Percentiles rank a stretch among this genome's conserved stretches.
These are phyloP conservation scores for Stagonosporopsis vannaccii DNA, from an alignment of 2,329 filamentous ascomycete genomes.

Conservation along the genomic window DNA sequence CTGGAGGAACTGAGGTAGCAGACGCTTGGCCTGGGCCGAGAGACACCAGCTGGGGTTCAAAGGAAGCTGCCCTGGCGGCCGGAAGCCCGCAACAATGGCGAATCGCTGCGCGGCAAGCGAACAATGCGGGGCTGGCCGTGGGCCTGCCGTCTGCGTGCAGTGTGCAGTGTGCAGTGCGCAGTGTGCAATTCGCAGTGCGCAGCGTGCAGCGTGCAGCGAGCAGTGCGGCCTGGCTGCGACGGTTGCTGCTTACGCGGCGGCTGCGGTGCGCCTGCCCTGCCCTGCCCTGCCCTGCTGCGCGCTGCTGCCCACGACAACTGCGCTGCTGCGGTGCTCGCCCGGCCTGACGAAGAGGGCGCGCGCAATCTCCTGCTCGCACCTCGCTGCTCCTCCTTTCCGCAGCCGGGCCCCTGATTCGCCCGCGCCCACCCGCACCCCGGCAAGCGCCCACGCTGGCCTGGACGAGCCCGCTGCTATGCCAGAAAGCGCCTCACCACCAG, in stretches of 20 bases:
- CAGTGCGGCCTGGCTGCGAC: too few relatives aligned
- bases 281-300: too few relatives aligned
- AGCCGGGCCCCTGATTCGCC: conserved; percentile 24
- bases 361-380: conserved; percentile 39
- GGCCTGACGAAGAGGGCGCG: conserved; percentile 37
- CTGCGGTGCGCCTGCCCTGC: not conserved
- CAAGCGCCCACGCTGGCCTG: conserved; percentile 8
- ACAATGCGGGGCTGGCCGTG: conserved; percentile 14
- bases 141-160: conserved; percentile 1
- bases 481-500: conserved; percentile 23
- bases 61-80: conserved; percentile 21
- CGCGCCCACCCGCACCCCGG: conserved; percentile 12
- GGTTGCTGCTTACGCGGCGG: too few relatives aligned
- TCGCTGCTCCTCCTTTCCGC: conserved; percentile 31
- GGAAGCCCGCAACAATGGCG: conserved; percentile 16
- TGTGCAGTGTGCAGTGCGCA: too few relatives aligned
- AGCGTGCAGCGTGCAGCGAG: too few relatives aligned
- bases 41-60: conserved; percentile 28
- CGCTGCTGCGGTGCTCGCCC: conserved; percentile 3
- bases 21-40: conserved; percentile 42
- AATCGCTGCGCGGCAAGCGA: conserved; percentile 7
- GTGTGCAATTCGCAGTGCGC: too few relatives aligned
- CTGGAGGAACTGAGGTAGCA: conserved; percentile 41
- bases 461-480: conserved; percentile 24
- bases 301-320: conserved; percentile 8